Percentiles rank a stretch among this genome's conserved stretches.
These are phyloP conservation scores for Cyamopsis tetragonoloba DNA, from an alignment of 306 rosid genomes.

Conservation along the genomic window DNA sequence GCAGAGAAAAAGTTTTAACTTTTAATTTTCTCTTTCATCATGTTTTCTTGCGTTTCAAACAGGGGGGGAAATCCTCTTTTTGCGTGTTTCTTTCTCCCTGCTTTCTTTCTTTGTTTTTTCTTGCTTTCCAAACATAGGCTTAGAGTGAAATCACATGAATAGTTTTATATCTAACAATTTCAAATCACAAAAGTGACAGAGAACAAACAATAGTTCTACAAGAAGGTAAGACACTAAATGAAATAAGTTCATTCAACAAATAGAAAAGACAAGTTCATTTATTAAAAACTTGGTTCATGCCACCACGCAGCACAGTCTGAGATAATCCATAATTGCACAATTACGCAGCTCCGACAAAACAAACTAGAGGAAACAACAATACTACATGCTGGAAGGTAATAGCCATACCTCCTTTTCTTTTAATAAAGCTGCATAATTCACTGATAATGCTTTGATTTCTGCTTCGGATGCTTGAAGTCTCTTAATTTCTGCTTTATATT, in stretches of 20 bases:
- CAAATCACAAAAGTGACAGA: not conserved
- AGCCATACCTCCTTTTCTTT: slow-evolving; percentile 68
- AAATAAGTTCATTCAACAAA: not conserved
- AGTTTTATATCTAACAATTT: not conserved
- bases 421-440: slow-evolving; percentile 69
- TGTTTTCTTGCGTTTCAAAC: no score
- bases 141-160: not conserved
- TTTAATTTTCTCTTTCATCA: no score
- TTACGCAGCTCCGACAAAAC: not conserved
- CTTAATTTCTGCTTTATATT: slow-evolving; percentile 61
- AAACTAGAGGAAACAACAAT: slow-evolving; percentile 9
- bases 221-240: not conserved
- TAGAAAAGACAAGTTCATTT: not conserved
- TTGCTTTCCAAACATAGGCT: no score
- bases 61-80: no score
- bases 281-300: not conserved
- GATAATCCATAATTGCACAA: not conserved
- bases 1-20: no score
- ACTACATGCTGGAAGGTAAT: not conserved
- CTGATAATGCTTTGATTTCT: slow-evolving; percentile 74
- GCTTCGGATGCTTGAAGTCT: slow-evolving; percentile 77
- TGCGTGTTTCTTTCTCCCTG: no score
- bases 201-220: not conserved
- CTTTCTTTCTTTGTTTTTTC: no score
- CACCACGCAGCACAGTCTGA: not conserved